Base-by-base conservation (phyloP, 2,329 filamentous ascomycete genomes). In the Calonectria pteridis region DNA sequence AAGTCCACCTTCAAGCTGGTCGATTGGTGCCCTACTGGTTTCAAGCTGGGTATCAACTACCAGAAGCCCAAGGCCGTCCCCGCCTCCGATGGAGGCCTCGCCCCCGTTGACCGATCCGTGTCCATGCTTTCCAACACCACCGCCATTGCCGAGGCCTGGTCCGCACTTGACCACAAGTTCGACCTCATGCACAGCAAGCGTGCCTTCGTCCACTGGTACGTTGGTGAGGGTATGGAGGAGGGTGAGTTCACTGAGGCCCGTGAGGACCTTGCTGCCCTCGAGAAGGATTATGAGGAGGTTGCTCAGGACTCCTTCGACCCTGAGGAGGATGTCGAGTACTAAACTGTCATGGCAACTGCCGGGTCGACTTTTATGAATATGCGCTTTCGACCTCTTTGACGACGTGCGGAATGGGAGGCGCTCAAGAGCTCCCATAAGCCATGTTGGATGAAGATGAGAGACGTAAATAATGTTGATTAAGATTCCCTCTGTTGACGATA, bases 141-240 rank as follows among this genome's bases (percentile, higher is more conserved):
- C 31, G 92, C 92, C 82, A 94, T 94, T 78, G 91, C 92, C 73
- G 92, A 94, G 86, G 92, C 93, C 67, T 94, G 92, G 92, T 93
- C 91, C 74, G 90, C 92, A 76, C 89, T 94, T 63, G 92, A 93
- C 86, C 88, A 93, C 89, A 94, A 94, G 87, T 94, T 94, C 85
- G 92, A 94, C 80, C 92, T 94, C 81, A 94, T 94, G 93, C 93
- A 94, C 89, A 92, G 90, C 87, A 94, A 94, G 90, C 92, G 93
- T 78, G 92, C 93, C 73, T 94, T 94, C 80, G 92, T 94, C 58
- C 92, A 94, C 87, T 94, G 93, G 93, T 94, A 94, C 79, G 94
- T 97, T 68, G 94, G 94, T 78, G 94, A 97, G 87, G 94, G 94
- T 87, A 97, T 97, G 94, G 94, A 97, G 88, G 94, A 97, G 85